Conservation (phyloP, 179 eudicot species). For the Patellifolia procumbens region DNA sequence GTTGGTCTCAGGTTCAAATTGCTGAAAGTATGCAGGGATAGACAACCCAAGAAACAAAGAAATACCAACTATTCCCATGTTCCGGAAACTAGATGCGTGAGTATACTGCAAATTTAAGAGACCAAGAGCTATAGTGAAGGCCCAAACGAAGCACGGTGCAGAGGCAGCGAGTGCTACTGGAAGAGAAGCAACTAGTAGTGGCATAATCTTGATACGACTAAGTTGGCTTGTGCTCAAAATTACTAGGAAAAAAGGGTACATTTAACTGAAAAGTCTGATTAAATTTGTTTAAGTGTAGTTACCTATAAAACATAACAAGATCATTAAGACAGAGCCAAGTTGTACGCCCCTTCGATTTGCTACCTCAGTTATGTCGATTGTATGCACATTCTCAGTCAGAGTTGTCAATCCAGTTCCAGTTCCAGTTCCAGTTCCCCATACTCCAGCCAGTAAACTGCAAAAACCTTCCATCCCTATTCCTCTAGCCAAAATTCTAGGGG, state of each 20-base stretch:
- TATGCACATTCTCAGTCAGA: too few species aligned
- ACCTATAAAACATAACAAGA: constrained; percentile 88
- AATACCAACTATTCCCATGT: too few species aligned
- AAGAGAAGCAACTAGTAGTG: constrained; percentile 54
- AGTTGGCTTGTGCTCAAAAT: background rate
- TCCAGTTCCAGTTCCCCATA: too few species aligned
- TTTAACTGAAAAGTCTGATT: background rate
- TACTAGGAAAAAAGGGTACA: background rate
- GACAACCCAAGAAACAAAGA: too few species aligned
- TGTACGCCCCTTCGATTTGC: too few species aligned
- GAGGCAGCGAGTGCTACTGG: constrained; percentile 90
- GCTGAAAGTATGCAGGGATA: too few species aligned
- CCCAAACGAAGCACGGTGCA: constrained; percentile 85
- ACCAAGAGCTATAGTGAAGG: constrained; percentile 72
- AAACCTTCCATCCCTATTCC: constrained; percentile 95
- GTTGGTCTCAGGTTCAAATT: too few species aligned
- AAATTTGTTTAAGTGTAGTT: constrained; percentile 20
- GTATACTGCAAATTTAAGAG: constrained; percentile 68
- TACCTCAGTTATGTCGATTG: too few species aligned
- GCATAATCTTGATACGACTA: background rate
- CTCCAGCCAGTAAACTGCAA: too few species aligned
- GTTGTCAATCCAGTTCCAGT: too few species aligned
- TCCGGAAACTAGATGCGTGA: constrained; percentile 73
- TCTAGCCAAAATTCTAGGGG: constrained; percentile 72
- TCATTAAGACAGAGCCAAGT: too few species aligned